A percentile compares a stretch with the other conserved stretches of the same genome.
Evolutionary conservation across 2,329 filamentous ascomycete species (phyloP).

Genomic region (Cladosporium cucumerinum): DNA sequence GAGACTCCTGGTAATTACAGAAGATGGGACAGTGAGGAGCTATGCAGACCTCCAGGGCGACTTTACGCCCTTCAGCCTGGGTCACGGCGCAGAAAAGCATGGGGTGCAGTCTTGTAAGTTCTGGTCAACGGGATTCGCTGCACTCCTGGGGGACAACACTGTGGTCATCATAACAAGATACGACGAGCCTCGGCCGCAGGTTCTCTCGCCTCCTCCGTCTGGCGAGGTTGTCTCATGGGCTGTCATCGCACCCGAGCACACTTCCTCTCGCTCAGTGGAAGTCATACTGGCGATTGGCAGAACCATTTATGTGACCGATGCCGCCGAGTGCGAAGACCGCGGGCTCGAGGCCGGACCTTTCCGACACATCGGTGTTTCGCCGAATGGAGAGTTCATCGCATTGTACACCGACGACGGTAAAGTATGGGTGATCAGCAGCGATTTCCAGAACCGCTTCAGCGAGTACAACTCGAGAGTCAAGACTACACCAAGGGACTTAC

Average conservation of each 20-base stretch:
- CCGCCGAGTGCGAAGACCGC: conserved; percentile 85
- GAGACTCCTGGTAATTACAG: conserved; percentile 79
- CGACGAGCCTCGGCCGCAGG: conserved; percentile 81
- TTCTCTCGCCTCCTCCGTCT: conserved; percentile 71
- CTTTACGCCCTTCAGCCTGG: conserved; percentile 90
- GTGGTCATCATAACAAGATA: conserved; percentile 86
- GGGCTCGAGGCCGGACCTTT: conserved; percentile 91
- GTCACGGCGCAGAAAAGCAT: conserved; percentile 80
- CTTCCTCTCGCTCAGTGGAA: conserved; percentile 88
- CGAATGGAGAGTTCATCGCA: conserved; percentile 82
- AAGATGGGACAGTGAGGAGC: conserved; percentile 85
- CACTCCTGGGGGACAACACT: conserved; percentile 81
- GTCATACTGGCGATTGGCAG: conserved; percentile 79
- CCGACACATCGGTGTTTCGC: conserved; percentile 83
- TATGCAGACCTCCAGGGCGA: conserved; percentile 91
- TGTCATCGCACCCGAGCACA: conserved; percentile 81
- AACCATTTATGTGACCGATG: conserved; percentile 83
- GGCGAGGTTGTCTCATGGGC: conserved; percentile 84
- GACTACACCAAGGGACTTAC: conserved; percentile 79
- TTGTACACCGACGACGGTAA: conserved; percentile 82
- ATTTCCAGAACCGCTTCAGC: conserved; percentile 88
- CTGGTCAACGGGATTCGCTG: conserved; percentile 89
- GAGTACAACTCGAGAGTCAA: conserved; percentile 87
- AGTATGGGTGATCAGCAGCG: conserved; percentile 88
- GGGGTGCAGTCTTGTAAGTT: conserved; percentile 88